phyloP scores from a whole-genome alignment of 495 filamentous ascomycete genomes.

The Penicillium longicatenatum region DNA sequence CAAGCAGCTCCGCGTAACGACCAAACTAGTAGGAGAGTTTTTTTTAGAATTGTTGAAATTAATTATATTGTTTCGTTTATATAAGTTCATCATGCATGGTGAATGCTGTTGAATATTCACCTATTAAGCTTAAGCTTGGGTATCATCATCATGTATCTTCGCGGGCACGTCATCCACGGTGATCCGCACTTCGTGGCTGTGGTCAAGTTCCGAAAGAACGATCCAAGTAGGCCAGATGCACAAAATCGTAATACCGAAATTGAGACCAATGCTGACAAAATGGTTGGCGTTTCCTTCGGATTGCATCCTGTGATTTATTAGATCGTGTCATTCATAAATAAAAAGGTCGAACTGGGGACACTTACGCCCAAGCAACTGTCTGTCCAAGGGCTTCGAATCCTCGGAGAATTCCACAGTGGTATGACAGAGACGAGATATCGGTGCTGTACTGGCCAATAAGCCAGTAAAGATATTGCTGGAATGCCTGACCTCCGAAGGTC shows the following conservation, averaged over 20 bases:
- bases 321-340: background rate
- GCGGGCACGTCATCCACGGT: constrained; percentile 22
- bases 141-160: constrained; percentile 11
- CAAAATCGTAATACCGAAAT: constrained; percentile 36
- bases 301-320: constrained; percentile 28
- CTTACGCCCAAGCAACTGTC: constrained; percentile 37
- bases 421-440: constrained; percentile 34
- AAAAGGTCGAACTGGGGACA: background rate
- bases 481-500: constrained; percentile 34
- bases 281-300: constrained; percentile 34
- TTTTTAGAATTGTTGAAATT: constrained; percentile 7
- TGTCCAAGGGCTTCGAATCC: constrained; percentile 38
- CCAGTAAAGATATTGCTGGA: constrained; percentile 41
- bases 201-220: constrained; percentile 34
- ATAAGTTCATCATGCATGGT: constrained; percentile 6
- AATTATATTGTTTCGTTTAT: constrained; percentile 6
- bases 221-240: constrained; percentile 38
- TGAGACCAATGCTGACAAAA: constrained; percentile 38
- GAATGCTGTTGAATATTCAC: constrained; percentile 9
- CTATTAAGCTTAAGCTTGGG: constrained; percentile 4
- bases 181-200: constrained; percentile 36
- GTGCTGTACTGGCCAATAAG: constrained; percentile 37
- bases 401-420: constrained; percentile 36
- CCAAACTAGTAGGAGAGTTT: background rate
- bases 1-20: too few relatives aligned